Evolutionary conservation across 1,139 yeast species (phyloP).

Genomic region (Protomyces inouyei): DNA sequence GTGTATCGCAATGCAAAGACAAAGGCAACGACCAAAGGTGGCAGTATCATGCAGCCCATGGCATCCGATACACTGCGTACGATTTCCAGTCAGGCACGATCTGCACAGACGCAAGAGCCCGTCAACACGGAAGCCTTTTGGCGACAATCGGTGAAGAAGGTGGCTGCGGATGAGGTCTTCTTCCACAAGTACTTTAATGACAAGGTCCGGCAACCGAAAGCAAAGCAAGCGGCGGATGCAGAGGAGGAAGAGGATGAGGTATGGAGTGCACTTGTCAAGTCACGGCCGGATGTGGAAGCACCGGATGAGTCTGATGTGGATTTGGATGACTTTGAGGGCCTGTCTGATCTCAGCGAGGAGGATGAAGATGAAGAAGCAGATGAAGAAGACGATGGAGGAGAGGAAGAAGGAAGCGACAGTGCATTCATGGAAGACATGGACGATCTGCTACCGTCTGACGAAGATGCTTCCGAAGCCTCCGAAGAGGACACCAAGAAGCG

Average conservation of each 20-base stretch:
- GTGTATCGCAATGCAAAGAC: conserved; percentile 90
- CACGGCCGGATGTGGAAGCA: conserved; percentile 75
- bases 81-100: conserved; percentile 54
- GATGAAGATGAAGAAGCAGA: conserved; percentile 33
- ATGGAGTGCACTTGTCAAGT: conserved; percentile 52
- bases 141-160: conserved; percentile 55
- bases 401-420: conserved; percentile 33
- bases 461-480: not conserved
- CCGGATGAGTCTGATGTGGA: conserved; percentile 39
- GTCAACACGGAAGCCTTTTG: conserved; percentile 84
- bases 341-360: conserved; percentile 36
- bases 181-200: conserved; percentile 78
- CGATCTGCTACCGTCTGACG: conserved; percentile 24
- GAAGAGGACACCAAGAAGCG: conserved; percentile 40
- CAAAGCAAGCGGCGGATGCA: conserved; percentile 31
- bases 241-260: conserved; percentile 34
- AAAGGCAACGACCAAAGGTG: conserved; percentile 55
- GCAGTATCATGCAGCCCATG: conserved; percentile 95
- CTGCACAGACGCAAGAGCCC: conserved; percentile 48
- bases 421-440: conserved; percentile 31
- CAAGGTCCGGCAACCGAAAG: conserved; percentile 30
- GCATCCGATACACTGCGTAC: conserved; percentile 82
- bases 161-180: conserved; percentile 84
- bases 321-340: conserved; percentile 38
- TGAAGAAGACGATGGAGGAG: conserved; percentile 32